These are phyloP conservation scores for Cutaneotrichosporon dermatis DNA, from an alignment of 1,284 basidiomycete genomes.

Conservation along the genomic window DNA sequence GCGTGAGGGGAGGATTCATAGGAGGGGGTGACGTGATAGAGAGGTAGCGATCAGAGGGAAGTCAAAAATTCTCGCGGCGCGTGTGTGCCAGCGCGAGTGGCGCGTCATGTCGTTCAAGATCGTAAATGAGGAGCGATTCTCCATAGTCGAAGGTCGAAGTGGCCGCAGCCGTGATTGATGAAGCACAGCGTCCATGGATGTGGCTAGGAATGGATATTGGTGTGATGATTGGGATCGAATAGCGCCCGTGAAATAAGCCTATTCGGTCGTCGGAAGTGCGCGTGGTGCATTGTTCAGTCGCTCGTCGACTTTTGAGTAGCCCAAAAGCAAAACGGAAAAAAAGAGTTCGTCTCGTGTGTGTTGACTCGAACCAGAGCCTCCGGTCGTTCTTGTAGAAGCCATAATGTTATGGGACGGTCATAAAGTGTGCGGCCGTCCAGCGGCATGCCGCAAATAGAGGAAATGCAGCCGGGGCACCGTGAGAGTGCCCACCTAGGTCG, in stretches of 20 bases:
- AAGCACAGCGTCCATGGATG: conserved; percentile 1
- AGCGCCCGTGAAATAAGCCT: too few relatives aligned
- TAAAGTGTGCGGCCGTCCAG: neutral
- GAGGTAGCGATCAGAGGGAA: too few relatives aligned
- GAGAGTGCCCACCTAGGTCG: too few relatives aligned
- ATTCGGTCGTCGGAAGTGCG: neutral
- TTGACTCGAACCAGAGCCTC: neutral
- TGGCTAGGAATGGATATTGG: neutral
- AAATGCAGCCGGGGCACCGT: neutral
- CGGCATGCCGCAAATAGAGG: neutral
- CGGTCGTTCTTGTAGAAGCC: neutral
- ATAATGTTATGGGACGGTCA: neutral
- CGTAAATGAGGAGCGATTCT: neutral
- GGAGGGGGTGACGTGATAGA: neutral
- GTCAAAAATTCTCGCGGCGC: neutral
- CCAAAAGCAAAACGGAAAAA: neutral
- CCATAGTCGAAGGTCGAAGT: neutral
- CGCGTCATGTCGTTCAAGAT: conserved; percentile 2
- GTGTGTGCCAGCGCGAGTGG: conserved; percentile 1
- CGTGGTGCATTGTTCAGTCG: neutral
- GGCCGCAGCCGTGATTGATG: conserved; percentile 1
- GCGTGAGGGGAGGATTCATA: neutral
- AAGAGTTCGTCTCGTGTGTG: neutral
- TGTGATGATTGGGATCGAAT: neutral
- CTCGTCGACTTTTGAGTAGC: neutral